Conservation (phyloP, 2,329 filamentous ascomycete genomes). For the Trichoderma pleuroti region DNA sequence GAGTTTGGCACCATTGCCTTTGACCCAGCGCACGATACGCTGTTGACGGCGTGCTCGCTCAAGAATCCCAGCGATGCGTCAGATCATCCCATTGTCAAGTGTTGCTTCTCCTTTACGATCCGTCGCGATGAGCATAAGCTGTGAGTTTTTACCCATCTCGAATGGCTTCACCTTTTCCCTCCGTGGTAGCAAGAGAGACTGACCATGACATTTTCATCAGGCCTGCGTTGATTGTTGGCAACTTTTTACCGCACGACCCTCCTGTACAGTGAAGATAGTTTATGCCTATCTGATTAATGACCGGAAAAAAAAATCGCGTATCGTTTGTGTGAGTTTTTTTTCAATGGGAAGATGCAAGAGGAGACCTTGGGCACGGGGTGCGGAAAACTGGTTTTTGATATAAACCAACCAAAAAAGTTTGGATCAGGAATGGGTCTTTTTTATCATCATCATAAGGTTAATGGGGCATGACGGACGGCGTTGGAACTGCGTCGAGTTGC, state of each 20-base stretch:
- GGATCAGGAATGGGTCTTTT: neutral
- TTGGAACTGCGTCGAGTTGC: neutral
- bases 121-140: conserved; percentile 92
- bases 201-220: conserved; percentile 44
- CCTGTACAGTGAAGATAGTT: conserved; percentile 20
- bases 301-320: neutral
- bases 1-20: conserved; percentile 98
- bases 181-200: neutral
- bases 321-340: neutral
- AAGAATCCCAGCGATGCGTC: conserved; percentile 74
- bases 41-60: conserved; percentile 87
- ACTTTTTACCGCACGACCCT: conserved; percentile 86
- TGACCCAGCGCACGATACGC: conserved; percentile 87
- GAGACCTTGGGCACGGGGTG: neutral
- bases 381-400: neutral
- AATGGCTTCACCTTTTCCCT: neutral
- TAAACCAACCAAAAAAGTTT: neutral
- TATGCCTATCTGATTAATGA: neutral
- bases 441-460: neutral
- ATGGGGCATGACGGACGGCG: neutral
- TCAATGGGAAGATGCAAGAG: neutral
- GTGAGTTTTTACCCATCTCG: conserved; percentile 52
- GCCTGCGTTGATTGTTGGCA: conserved; percentile 91
- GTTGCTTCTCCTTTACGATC: conserved; percentile 97
- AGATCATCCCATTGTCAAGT: conserved; percentile 73